Base-by-base conservation (phyloP, 768 basidiomycete species). In the Phanerochaete sordida region DNA sequence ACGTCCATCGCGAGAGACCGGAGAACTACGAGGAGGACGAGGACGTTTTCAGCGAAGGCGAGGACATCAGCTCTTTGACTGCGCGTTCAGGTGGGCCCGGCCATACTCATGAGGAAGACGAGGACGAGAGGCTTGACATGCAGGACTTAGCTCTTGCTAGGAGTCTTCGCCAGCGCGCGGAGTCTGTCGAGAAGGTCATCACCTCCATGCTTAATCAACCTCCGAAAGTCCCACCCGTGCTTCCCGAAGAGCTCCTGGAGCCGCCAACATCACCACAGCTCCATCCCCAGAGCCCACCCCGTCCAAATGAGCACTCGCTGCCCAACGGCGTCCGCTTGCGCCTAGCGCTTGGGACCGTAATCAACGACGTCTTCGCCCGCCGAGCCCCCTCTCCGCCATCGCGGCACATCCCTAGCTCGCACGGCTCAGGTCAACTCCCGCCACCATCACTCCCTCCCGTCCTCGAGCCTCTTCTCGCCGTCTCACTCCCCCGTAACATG, bases 271-370 rank as follows among this genome's bases (percentile, higher is more conserved):
- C 81, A 5, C 83, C 84, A 8, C 79, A 68, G 64, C 76, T 65
- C 61, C 75, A 63, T 62, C 78, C 31, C 66, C 77, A 45, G 69
- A 72, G 26, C 30, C 57, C 56, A 61, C 35, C 51, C 4, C 64
- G 58, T 60, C 65, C 67, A 3, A 79, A 84, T 60, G 83, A 82
- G 9, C 87, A 90, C 63, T 83, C 78, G 1, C 74, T 93, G 3
- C 91, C 91, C 0, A 91, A 93, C 64, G 90, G 90, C 13, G 90
- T 94, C 35, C 82, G 92, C 6, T 77, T 94, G 51, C 79, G 91
- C 28, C 79, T 93, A 5, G 87, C 87, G 1, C 75, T 94, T 35
- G 84, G 84, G 1, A 87, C 88, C 0, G 83, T 93, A 57, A 80
- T 93, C 71, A 93, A 93, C 63, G 91, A 93, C 65, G 74, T 94